Base-by-base conservation (phyloP, 345 rosid genomes). In the Eucalyptus pauciflora region DNA sequence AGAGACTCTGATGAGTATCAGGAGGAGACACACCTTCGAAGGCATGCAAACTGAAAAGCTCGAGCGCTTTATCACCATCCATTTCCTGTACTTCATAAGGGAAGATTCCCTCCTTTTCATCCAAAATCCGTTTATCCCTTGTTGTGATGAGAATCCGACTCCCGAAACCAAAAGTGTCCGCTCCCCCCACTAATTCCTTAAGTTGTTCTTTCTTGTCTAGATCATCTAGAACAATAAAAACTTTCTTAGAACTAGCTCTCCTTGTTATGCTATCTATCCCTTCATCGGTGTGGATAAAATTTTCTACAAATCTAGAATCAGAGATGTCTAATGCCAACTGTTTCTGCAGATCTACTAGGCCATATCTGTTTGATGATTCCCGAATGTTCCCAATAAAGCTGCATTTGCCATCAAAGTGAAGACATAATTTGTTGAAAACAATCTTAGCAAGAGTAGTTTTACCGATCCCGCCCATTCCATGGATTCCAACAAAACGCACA, bases 1-100 rank as follows among this genome's bases (percentile, higher is more conserved):
- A 71, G 27, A 37, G 46, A 71, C 81, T 71, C 2, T 0, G 14
- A 71, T 3, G 2, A 37, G 14, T 0, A 37, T 10, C 0, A 8
- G 81, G 81, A 71, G 81, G 80, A 69, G 25, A 33, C 24, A 31
- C 10, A 0, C 1, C 2, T 0, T 17, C 5, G 17, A 69, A 69
- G 1, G 80, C 80, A 69, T 33, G 80, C 24, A 17, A 69, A 17
- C 13, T 69, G 13, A 69, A 69, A 69, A 69, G 80, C 1, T 33
- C 80, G 5, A 69, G 45, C 2, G 45, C 24, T 69, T 69, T 69
- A 9, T 13, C 24, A 33, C 0, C 2, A 17, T 69, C 13, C 80
- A 69, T 33, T 17, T 69, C 0, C 25, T 9, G 17, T 1, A 69
- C 25, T 69, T 69, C 80, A 69, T 69, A 33, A 8, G 4, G 0